phyloP scores from a whole-genome alignment of 2,329 filamentous ascomycete species.

The Monosporascus sp. region DNA sequence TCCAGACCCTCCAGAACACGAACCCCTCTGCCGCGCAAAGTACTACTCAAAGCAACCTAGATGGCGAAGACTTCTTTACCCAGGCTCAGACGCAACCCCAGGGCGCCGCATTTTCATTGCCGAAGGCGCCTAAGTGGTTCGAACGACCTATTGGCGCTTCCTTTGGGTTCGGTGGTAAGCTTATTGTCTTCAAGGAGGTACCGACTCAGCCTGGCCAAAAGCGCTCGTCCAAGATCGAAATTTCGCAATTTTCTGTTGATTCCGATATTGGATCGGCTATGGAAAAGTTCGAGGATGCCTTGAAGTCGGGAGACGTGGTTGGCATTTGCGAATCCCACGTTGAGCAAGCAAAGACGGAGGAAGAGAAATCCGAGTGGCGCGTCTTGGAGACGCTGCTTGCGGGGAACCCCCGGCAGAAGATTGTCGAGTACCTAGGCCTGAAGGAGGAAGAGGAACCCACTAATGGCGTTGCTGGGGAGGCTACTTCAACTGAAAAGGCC shows the following conservation, averaged over 20 bases:
- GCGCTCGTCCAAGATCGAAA: slow-evolving; percentile 69
- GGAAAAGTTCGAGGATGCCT: slow-evolving; percentile 77
- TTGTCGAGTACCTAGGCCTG: slow-evolving; percentile 90
- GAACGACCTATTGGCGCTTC: slow-evolving; percentile 79
- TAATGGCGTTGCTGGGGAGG: slow-evolving; percentile 41
- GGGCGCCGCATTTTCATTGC: slow-evolving; percentile 79
- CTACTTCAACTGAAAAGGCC: slow-evolving; percentile 29
- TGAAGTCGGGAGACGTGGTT: slow-evolving; percentile 71
- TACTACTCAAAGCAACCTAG: slow-evolving; percentile 62
- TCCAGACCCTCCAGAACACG: slow-evolving; percentile 93
- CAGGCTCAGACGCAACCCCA: slow-evolving; percentile 90
- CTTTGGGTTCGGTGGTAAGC: slow-evolving; percentile 93
- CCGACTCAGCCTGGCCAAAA: slow-evolving; percentile 57
- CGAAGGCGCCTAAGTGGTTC: slow-evolving; percentile 84
- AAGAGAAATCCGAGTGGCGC: slow-evolving; percentile 94
- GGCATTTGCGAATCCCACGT: slow-evolving; percentile 78
- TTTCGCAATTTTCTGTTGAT: slow-evolving; percentile 86
- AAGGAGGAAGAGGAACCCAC: slow-evolving; percentile 49
- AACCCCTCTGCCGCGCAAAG: slow-evolving; percentile 69
- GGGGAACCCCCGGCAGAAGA: slow-evolving; percentile 76
- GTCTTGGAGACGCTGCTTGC: slow-evolving; percentile 86
- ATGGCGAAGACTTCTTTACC: slow-evolving; percentile 94
- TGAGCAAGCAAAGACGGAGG: slow-evolving; percentile 69
- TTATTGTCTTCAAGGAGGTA: slow-evolving; percentile 67
- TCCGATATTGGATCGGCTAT: slow-evolving; percentile 78